Evolutionary conservation across 164 flowering plant genomes (phyloP), one percentile per base, ranked within the genome.

Genomic region (Liquidambar formosana): DNA sequence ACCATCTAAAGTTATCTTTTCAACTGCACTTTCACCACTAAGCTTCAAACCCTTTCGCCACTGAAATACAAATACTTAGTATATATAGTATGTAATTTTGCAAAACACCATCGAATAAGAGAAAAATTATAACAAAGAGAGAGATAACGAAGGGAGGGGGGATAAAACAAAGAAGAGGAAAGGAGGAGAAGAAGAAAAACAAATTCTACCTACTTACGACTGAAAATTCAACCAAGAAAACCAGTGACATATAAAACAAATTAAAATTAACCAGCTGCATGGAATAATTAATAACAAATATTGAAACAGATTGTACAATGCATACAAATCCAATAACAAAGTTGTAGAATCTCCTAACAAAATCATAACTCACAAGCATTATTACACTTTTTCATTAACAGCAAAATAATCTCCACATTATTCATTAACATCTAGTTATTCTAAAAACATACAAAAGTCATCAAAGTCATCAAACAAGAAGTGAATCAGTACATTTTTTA

Each of bases 21-120:
- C 99, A 69, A 93, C 98, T 10, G 97, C 92, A 72, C 83, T 65
- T 84, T 96, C 99, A 77, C 99, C 94, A 60, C 96, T 86, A 71
- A 96, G 97, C 86, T 85, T 91, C 84, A 96, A 81, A 27, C 92
- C 92, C 76, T 80, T 90, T 78, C 99, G 86, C 99, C 99, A 96
- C 99, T 96, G 80, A 44, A 87, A 78, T 25, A 66, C 16, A 78
- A 67, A 57, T 33, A 70, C 18, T 15, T 16, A 53, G 16, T 12
- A 38, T 12, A 60, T 60, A 2, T 33, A 8, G 54, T 51, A 51
- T 21, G 22, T 66, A 26, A 59, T 14, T 59, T 57, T 59, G 46
- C 46, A 33, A 33, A 13, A 12, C 15, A 49, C 4, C 53, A 16
- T 49, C 53, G 18, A 57, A 13, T 9, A 38, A 21, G 11, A 22